A percentile compares a stretch with the other conserved stretches of the same genome.
These are phyloP conservation scores for Saposhnikovia divaricata DNA, from an alignment of 129 eudicot species.

Conservation along the genomic window DNA sequence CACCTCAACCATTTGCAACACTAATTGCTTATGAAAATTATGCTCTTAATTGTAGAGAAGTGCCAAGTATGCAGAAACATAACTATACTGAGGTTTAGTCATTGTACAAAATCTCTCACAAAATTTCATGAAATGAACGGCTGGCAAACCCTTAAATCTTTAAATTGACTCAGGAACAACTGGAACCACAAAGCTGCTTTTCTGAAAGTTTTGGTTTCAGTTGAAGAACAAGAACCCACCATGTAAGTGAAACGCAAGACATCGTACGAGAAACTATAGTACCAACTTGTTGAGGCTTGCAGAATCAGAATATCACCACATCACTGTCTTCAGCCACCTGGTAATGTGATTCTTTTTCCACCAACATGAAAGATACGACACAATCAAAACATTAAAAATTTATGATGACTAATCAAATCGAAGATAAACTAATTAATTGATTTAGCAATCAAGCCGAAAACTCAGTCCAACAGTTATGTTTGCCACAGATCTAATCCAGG, in stretches of 20 bases:
- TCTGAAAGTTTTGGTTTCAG: slow-evolving; percentile 59
- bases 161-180: slow-evolving; percentile 29
- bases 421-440: too few relatives aligned
- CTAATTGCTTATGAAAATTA: too few relatives aligned
- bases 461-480: not conserved
- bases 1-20: too few relatives aligned
- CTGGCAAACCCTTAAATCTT: slow-evolving; percentile 8
- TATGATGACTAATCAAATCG: too few relatives aligned
- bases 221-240: slow-evolving; percentile 52
- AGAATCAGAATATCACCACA: slow-evolving; percentile 51
- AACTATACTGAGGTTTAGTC: not conserved
- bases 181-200: slow-evolving; percentile 84
- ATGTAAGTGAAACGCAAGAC: slow-evolving; percentile 44
- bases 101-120: not conserved
- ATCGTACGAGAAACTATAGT: not conserved
- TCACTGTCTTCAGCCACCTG: slow-evolving; percentile 80
- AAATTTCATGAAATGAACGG: not conserved
- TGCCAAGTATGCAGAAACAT: not conserved
- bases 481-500: not conserved
- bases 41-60: not conserved
- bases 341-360: not conserved
- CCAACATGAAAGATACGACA: not conserved
- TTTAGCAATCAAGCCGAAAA: not conserved
- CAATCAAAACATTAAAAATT: too few relatives aligned
- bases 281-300: slow-evolving; percentile 77